phyloP scores from a whole-genome alignment of 2,329 filamentous ascomycete genomes.

The Colletotrichum karsti region DNA sequence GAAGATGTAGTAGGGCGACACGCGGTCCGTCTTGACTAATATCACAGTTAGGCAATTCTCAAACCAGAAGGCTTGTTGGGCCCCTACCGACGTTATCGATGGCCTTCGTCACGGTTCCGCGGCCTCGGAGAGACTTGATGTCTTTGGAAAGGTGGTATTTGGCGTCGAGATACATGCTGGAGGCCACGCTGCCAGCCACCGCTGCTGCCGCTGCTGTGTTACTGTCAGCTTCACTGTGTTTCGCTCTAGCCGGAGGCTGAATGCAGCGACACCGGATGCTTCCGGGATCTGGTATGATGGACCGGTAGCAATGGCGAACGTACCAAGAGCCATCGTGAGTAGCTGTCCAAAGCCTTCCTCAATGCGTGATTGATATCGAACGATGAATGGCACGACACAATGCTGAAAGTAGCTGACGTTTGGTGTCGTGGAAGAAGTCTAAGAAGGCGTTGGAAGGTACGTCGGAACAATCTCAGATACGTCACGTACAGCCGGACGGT shows the following conservation, averaged over 20 bases:
- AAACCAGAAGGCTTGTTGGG: fast-evolving
- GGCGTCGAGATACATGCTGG: conserved; percentile 67
- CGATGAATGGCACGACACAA: too few relatives aligned
- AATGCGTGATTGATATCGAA: too few relatives aligned
- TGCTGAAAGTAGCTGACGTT: too few relatives aligned
- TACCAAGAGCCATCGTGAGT: conserved; percentile 8
- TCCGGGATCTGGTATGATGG: too few relatives aligned
- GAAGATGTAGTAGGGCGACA: conserved; percentile 74
- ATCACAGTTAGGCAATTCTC: conserved; percentile 37
- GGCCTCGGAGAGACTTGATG: conserved; percentile 51
- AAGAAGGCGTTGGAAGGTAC: neutral
- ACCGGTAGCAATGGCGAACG: neutral
- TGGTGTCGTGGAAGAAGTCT: neutral
- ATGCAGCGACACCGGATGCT: too few relatives aligned
- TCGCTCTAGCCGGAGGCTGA: neutral
- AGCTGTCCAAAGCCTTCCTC: too few relatives aligned
- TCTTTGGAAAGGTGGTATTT: conserved; percentile 75
- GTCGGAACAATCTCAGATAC: neutral
- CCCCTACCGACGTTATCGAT: conserved; percentile 42
- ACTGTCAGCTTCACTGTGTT: neutral
- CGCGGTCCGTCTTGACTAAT: conserved; percentile 57
- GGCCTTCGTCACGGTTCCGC: conserved; percentile 42
- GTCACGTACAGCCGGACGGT: neutral
- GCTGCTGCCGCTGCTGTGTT: conserved; percentile 42
- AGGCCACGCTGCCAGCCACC: conserved; percentile 40